These are phyloP conservation scores for Globisporangium yorkense DNA, from an alignment of 352 stramenopile species.

Conservation along the genomic window DNA sequence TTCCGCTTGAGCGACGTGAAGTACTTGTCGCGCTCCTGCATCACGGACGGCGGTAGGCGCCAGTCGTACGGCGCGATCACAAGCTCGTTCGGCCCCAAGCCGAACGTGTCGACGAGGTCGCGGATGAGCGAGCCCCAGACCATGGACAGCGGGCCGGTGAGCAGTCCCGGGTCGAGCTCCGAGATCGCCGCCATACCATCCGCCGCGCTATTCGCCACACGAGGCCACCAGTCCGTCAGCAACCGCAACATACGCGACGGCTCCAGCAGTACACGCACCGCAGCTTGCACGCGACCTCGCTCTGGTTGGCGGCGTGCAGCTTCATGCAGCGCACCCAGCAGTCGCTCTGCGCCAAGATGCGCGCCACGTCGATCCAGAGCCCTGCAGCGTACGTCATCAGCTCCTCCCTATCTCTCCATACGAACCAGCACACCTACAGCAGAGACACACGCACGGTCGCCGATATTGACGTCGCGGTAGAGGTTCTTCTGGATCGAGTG, in stretches of 20 bases:
- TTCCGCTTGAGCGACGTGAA: conserved; percentile 69
- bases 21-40: conserved; percentile 72
- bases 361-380: conserved; percentile 68
- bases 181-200: conserved; percentile 56
- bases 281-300: conserved; percentile 69
- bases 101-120: conserved; percentile 65
- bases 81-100: conserved; percentile 57
- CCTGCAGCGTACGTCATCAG: conserved; percentile 15
- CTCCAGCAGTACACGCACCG: conserved; percentile 22
- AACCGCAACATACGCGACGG: not conserved
- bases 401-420: too few relatives aligned
- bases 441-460: conserved; percentile 44
- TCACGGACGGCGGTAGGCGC: conserved; percentile 60
- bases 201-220: conserved; percentile 24
- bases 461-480: conserved; percentile 70
- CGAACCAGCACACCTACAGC: not conserved
- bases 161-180: conserved; percentile 68
- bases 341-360: conserved; percentile 62
- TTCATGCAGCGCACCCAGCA: conserved; percentile 80
- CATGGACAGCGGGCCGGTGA: conserved; percentile 66
- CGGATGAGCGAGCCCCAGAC: conserved; percentile 66
- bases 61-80: conserved; percentile 79
- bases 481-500: conserved; percentile 70
- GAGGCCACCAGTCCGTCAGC: not conserved
- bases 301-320: conserved; percentile 58